Evolutionary conservation across 2,329 filamentous ascomycete species (phyloP).

Genomic region (Anthostomella pinea): DNA sequence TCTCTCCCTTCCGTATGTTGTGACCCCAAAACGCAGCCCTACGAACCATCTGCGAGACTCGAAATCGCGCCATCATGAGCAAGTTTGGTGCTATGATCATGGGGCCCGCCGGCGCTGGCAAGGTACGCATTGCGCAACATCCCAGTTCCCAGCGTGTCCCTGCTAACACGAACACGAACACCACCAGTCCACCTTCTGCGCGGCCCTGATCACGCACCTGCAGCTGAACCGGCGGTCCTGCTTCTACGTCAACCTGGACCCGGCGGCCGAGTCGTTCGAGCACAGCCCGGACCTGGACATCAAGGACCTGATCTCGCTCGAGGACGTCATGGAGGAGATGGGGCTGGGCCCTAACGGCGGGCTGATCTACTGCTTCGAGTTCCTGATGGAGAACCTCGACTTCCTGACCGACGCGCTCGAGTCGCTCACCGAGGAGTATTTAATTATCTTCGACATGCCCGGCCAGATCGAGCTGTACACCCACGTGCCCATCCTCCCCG

Average conservation of each 20-base stretch:
- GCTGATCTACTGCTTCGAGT: constrained; percentile 72
- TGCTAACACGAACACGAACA: no score
- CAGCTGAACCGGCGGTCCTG: constrained; percentile 87
- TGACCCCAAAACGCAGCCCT: constrained; percentile 20
- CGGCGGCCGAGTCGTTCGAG: constrained; percentile 87
- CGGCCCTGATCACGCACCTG: constrained; percentile 87
- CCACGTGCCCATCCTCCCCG: constrained; percentile 87
- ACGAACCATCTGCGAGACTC: constrained; percentile 65
- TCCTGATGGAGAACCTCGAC: constrained; percentile 74
- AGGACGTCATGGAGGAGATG: constrained; percentile 75
- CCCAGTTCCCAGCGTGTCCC: no score
- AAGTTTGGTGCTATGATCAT: constrained; percentile 95
- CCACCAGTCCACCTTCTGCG: constrained; percentile 88
- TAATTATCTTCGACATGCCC: constrained; percentile 98
- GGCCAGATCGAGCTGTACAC: constrained; percentile 99
- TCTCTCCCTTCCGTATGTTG: background rate
- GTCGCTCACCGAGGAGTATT: constrained; percentile 86
- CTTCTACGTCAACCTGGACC: constrained; percentile 98
- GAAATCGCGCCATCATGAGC: constrained; percentile 59
- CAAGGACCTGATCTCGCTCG: constrained; percentile 82
- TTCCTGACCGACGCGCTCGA: constrained; percentile 66
- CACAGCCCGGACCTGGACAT: constrained; percentile 85
- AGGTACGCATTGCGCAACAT: constrained; percentile 49
- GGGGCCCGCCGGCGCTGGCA: constrained; percentile 93
- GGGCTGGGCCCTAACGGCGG: constrained; percentile 69